These are phyloP conservation scores for Endoconidiophora polonica DNA, from an alignment of 2,329 filamentous ascomycete genomes.

Conservation along the genomic window DNA sequence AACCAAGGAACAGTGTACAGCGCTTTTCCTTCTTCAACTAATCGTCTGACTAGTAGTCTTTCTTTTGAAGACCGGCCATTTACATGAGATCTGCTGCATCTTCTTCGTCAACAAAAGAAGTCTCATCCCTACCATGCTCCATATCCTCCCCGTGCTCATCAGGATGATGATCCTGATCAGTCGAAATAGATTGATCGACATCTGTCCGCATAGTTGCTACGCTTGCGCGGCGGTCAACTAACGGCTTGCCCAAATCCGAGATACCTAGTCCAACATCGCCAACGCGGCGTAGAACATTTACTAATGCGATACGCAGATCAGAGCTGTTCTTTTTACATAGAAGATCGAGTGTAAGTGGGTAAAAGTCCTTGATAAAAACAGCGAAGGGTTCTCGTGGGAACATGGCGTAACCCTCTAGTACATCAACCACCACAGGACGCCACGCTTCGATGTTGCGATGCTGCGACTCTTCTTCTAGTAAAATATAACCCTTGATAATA, in stretches of 20 bases:
- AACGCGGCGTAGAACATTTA: conserved; percentile 61
- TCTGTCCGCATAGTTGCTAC: conserved; percentile 15
- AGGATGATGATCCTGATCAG: conserved; percentile 17
- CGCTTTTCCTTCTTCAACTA: neutral
- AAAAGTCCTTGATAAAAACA: conserved; percentile 66
- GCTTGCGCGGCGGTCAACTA: conserved; percentile 23
- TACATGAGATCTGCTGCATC: conserved; percentile 17
- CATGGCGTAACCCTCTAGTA: conserved; percentile 77
- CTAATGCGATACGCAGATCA: conserved; percentile 63
- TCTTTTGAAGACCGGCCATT: no score
- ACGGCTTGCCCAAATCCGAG: conserved; percentile 22
- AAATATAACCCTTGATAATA: conserved; percentile 72
- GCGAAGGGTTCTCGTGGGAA: conserved; percentile 71
- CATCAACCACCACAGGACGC: conserved; percentile 92
- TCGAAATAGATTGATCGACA: conserved; percentile 18
- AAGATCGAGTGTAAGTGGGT: conserved; percentile 69
- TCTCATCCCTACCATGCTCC: conserved; percentile 2
- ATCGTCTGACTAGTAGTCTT: neutral
- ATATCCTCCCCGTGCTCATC: conserved; percentile 21
- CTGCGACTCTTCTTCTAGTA: conserved; percentile 87
- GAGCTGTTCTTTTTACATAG: conserved; percentile 63
- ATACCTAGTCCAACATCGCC: conserved; percentile 59
- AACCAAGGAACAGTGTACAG: neutral
- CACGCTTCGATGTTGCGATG: conserved; percentile 94
- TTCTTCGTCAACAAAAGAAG: conserved; percentile 15